A percentile compares a stretch with the other conserved stretches of the same genome.
These are phyloP conservation scores for Ailanthus altissimus DNA, from an alignment of 345 rosid genomes.

Conservation along the genomic window DNA sequence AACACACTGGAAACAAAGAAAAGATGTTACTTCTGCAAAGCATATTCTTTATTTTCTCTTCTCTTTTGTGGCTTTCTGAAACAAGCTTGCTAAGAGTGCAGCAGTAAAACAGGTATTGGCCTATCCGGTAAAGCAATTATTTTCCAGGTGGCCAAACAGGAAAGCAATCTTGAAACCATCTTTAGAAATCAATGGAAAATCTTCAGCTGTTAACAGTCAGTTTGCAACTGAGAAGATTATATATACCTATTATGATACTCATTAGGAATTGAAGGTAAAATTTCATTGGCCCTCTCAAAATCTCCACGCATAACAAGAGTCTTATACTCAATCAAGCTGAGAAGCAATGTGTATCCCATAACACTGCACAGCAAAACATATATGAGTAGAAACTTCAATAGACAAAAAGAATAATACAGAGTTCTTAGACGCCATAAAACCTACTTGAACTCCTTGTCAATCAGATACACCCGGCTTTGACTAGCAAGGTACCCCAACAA, in stretches of 20 bases:
- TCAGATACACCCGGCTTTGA: constrained; percentile 96
- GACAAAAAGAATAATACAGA: background rate
- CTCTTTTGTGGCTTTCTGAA: background rate
- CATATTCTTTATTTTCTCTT: background rate
- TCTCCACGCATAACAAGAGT: constrained; percentile 98
- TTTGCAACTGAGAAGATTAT: background rate
- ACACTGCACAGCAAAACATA: constrained; percentile 48
- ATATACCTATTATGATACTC: constrained; percentile 84
- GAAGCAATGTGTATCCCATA: constrained; percentile 79
- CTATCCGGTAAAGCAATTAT: background rate
- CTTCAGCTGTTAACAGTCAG: background rate
- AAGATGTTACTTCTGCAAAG: background rate
- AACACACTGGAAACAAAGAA: background rate
- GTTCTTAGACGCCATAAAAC: background rate
- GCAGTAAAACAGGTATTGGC: background rate
- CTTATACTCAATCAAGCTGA: constrained; percentile 92
- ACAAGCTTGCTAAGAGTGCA: background rate
- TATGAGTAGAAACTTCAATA: constrained; percentile 8
- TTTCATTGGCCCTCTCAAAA: constrained; percentile 69
- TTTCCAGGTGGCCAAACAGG: background rate
- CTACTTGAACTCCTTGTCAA: constrained; percentile 96
- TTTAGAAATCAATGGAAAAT: background rate
- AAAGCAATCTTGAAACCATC: background rate
- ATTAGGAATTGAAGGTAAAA: constrained; percentile 83
- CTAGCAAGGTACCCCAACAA: constrained; percentile 94